These are phyloP conservation scores for Wickerhamomyces rabaulensis DNA, from an alignment of 805 yeast species.

Conservation along the genomic window DNA sequence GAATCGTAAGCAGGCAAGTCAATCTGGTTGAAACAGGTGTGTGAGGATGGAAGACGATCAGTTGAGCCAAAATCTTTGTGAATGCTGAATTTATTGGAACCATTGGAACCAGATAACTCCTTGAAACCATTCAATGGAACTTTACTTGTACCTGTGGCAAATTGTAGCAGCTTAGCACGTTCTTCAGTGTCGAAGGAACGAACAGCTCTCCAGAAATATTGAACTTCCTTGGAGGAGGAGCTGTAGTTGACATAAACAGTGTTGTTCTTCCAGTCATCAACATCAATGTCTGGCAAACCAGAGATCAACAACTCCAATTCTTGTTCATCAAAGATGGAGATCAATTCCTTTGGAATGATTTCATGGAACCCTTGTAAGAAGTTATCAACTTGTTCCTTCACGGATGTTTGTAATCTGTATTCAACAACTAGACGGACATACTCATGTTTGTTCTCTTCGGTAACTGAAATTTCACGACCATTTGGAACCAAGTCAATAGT, in stretches of 20 bases:
- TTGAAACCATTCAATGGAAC: slow-evolving; percentile 94
- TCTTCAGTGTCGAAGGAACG: slow-evolving; percentile 91
- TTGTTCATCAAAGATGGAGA: slow-evolving; percentile 89
- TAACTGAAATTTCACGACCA: slow-evolving; percentile 81
- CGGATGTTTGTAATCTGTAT: slow-evolving; percentile 76
- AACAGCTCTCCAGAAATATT: slow-evolving; percentile 98
- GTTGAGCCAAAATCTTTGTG: slow-evolving; percentile 84
- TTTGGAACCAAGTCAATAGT: slow-evolving; percentile 74
- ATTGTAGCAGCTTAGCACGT: slow-evolving; percentile 87
- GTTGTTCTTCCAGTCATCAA: slow-evolving; percentile 91
- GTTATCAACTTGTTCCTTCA: slow-evolving; percentile 80
- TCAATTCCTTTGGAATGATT: slow-evolving; percentile 75
- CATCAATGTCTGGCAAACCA: slow-evolving; percentile 94
- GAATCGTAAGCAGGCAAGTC: slow-evolving; percentile 90
- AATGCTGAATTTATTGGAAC: slow-evolving; percentile 79
- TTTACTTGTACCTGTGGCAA: slow-evolving; percentile 95
- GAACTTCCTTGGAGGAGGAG: slow-evolving; percentile 77
- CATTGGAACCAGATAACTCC: slow-evolving; percentile 82
- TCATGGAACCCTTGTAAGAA: slow-evolving; percentile 87
- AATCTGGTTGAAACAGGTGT: slow-evolving; percentile 94
- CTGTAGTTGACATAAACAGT: slow-evolving; percentile 78
- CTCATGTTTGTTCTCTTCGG: slow-evolving; percentile 86
- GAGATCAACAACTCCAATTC: slow-evolving; percentile 89
- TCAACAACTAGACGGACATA: slow-evolving; percentile 85
- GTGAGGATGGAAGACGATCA: slow-evolving; percentile 90